Evolutionary conservation across 768 basidiomycete genomes (phyloP).

Genomic region (Tulasnella calospora): DNA sequence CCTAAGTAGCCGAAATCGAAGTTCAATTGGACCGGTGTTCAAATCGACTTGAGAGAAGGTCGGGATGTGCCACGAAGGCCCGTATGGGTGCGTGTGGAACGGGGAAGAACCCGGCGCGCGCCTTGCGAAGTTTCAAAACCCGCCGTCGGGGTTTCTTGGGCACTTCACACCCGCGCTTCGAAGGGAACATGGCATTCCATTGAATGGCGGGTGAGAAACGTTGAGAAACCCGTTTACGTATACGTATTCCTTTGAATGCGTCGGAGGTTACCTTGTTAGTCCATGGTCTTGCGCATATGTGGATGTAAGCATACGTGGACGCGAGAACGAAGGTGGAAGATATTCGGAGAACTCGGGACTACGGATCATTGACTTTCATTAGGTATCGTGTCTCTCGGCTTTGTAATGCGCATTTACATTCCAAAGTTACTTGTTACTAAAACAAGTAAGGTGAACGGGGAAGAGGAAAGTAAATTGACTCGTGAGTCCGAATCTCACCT

Average conservation of each 20-base stretch:
- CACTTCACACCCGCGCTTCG: background rate
- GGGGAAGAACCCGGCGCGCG: background rate
- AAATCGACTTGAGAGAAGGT: background rate
- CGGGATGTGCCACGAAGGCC: background rate
- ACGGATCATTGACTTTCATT: background rate
- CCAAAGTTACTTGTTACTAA: background rate
- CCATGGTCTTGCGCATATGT: background rate
- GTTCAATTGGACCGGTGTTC: background rate
- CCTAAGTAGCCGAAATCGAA: background rate
- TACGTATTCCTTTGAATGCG: background rate
- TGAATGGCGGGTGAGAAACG: background rate
- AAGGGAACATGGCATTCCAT: background rate
- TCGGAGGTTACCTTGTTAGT: background rate
- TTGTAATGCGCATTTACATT: background rate
- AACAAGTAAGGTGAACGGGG: background rate
- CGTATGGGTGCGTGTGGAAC: background rate
- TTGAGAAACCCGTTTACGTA: too few species aligned
- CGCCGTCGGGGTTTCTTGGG: background rate
- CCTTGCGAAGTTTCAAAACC: background rate
- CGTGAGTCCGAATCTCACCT: background rate
- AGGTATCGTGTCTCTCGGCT: background rate
- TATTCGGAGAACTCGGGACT: constrained; percentile 5
- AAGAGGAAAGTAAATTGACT: background rate
- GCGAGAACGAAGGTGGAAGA: background rate
- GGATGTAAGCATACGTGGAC: background rate